phyloP scores from a whole-genome alignment of 139 green algal genomes.

The Chlorella sorokiniana region DNA sequence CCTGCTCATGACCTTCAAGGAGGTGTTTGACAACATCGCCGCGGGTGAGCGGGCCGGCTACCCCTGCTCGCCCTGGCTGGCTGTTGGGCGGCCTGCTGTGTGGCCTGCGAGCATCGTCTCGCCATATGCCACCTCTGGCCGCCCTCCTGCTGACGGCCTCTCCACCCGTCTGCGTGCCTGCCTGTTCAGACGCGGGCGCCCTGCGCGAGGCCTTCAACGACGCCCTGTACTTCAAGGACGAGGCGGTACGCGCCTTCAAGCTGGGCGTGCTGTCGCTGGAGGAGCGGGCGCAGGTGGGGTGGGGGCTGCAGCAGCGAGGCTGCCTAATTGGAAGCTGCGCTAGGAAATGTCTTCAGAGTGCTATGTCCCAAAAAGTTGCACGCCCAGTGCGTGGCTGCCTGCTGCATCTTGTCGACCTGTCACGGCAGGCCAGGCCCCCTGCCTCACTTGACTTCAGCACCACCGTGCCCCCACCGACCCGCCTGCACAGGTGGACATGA shows the following conservation, averaged over 20 bases:
- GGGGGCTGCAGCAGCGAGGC: background rate
- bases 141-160: background rate
- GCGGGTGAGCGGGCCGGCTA: conserved; percentile 32
- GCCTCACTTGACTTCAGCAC: background rate
- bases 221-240: conserved; percentile 68
- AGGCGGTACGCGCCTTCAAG: conserved; percentile 67
- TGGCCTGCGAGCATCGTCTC: background rate
- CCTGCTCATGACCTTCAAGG: conserved; percentile 63
- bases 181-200: conserved; percentile 12
- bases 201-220: conserved; percentile 65
- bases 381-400: background rate
- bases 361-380: too few relatives aligned
- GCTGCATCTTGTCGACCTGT: conserved; percentile 1
- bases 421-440: background rate
- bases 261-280: conserved; percentile 65
- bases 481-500: conserved; percentile 40
- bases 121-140: background rate
- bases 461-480: background rate
- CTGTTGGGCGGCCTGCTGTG: background rate
- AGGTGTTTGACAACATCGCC: conserved; percentile 45
- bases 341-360: too few relatives aligned
- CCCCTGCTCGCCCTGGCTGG: too few relatives aligned
- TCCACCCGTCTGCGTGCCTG: background rate
- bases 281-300: conserved; percentile 55
- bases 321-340: background rate